A percentile compares a stretch with the other conserved stretches of the same genome.
Evolutionary conservation across 257 asterid genomes (phyloP).

Genomic region (Ehretia macrophylla): DNA sequence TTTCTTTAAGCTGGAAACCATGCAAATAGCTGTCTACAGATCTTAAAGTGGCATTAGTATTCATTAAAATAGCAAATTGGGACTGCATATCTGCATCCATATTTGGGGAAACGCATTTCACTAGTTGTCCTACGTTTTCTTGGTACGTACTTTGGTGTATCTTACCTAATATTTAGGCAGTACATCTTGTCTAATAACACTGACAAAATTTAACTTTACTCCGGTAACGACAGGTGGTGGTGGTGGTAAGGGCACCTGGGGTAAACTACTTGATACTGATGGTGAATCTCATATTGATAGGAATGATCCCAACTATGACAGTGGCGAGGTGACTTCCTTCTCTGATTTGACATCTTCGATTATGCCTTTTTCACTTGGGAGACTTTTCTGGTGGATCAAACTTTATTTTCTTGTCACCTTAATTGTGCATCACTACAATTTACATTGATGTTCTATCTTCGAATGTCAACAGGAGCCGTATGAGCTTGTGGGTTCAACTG

Average conservation of each 20-base stretch:
- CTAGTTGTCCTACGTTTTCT: too few species aligned
- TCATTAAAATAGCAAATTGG: too few species aligned
- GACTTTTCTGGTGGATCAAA: background rate
- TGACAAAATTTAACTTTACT: background rate
- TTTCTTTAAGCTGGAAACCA: too few species aligned
- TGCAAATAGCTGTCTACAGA: too few species aligned
- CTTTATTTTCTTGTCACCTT: background rate
- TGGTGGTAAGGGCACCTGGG: conserved; percentile 99
- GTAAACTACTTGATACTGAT: conserved; percentile 80
- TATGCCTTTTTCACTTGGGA: background rate
- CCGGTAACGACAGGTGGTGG: conserved; percentile 76
- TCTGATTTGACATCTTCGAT: background rate
- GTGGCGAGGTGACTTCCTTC: conserved; percentile 76
- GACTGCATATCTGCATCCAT: background rate
- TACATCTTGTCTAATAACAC: background rate
- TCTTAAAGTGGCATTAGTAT: too few species aligned
- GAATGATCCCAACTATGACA: conserved; percentile 94
- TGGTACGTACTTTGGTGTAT: too few species aligned
- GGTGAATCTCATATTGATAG: conserved; percentile 61
- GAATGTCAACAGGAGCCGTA: conserved; percentile 74
- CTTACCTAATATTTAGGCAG: background rate
- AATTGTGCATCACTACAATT: background rate
- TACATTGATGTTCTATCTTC: background rate
- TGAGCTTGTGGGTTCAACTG: conserved; percentile 70
- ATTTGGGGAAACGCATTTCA: background rate